phyloP scores from a whole-genome alignment of 2,329 filamentous ascomycete species.

The Furcasterigmium furcatum region DNA sequence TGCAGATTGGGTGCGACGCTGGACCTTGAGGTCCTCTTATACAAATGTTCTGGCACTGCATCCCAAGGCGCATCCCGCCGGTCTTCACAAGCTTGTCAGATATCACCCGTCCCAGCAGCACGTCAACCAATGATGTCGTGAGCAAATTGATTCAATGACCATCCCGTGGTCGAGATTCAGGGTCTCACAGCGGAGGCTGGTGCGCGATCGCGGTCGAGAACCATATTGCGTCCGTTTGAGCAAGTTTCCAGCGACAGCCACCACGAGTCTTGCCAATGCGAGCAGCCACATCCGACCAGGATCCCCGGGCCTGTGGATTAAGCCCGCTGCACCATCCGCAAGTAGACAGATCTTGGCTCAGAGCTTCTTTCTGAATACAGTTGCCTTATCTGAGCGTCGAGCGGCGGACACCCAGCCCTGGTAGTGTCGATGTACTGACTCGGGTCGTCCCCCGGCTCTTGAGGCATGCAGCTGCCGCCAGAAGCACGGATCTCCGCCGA shows the following conservation, averaged over 20 bases:
- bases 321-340: too few relatives aligned
- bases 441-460: too few relatives aligned
- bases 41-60: neutral
- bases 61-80: too few relatives aligned
- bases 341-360: too few relatives aligned
- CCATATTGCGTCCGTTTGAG: neutral
- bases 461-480: too few relatives aligned
- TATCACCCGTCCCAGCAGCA: neutral
- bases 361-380: too few relatives aligned
- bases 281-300: neutral
- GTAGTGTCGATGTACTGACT: too few relatives aligned
- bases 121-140: neutral
- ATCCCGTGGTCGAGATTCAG: neutral
- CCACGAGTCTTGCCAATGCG: neutral
- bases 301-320: too few relatives aligned
- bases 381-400: too few relatives aligned
- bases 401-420: too few relatives aligned
- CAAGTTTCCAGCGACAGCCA: constrained; percentile 1
- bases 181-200: neutral
- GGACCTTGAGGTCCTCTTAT: neutral
- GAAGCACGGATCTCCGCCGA: too few relatives aligned
- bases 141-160: constrained; percentile 1
- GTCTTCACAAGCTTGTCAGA: too few relatives aligned
- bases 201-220: neutral
- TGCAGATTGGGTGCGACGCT: neutral